Evolutionary conservation across 768 basidiomycete genomes (phyloP).

Genomic region (Termitomyces bulborhizus): DNA sequence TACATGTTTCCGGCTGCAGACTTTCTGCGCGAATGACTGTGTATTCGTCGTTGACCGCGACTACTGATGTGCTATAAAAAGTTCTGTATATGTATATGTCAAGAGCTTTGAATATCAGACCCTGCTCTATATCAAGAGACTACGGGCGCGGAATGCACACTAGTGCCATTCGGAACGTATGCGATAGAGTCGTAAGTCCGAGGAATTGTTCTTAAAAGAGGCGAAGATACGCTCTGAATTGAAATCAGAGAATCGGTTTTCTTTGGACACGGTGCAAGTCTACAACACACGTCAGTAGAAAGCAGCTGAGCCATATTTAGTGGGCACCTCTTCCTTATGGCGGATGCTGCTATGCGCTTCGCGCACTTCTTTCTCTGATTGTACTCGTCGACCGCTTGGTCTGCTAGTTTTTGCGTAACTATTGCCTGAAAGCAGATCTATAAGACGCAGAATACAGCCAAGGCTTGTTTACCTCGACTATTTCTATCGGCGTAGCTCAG

Average conservation of each 20-base stretch:
- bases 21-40: slow-evolving; percentile 19
- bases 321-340: background rate
- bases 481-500: background rate
- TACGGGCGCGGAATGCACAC: no score
- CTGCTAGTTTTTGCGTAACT: background rate
- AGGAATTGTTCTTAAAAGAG: background rate
- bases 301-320: no score
- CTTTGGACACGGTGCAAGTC: background rate
- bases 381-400: background rate
- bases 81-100: background rate
- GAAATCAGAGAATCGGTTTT: background rate
- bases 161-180: background rate
- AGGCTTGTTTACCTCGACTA: background rate
- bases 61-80: background rate
- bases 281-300: background rate
- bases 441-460: background rate
- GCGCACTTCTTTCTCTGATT: background rate
- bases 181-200: background rate
- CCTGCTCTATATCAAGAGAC: background rate
- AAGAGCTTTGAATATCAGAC: background rate
- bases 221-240: background rate
- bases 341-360: background rate
- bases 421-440: background rate
- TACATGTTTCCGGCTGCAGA: slow-evolving; percentile 30
- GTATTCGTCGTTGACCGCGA: background rate